Evolutionary conservation across 371 early-diverging fungal species (phyloP).

Genomic region (Rhizomucor pusillus): DNA sequence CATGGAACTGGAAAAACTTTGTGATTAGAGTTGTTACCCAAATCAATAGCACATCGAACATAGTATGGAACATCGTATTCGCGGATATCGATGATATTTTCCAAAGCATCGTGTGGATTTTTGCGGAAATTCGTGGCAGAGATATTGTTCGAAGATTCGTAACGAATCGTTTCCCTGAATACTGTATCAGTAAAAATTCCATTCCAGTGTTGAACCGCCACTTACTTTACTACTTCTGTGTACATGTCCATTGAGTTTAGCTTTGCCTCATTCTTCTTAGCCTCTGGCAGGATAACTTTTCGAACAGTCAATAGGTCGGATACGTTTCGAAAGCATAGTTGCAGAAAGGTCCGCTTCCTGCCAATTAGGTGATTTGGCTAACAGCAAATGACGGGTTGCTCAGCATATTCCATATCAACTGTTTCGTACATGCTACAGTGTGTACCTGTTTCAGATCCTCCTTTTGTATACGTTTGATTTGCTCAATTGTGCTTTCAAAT

Average conservation of each 20-base stretch:
- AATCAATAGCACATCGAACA: slow-evolving; percentile 91
- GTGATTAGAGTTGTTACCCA: slow-evolving; percentile 44
- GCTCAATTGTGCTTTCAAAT: slow-evolving; percentile 68
- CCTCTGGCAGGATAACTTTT: slow-evolving; percentile 67
- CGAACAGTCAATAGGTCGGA: slow-evolving; percentile 78
- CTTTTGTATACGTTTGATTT: slow-evolving; percentile 63
- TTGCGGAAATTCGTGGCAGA: slow-evolving; percentile 30
- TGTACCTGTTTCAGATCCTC: slow-evolving; percentile 87
- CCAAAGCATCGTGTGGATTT: slow-evolving; percentile 43
- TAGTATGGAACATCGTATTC: slow-evolving; percentile 96
- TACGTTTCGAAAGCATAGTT: slow-evolving; percentile 83
- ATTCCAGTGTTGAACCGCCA: neutral
- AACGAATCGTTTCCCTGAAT: slow-evolving; percentile 31
- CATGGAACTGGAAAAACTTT: neutral
- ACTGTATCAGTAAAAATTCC: neutral
- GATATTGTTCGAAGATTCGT: slow-evolving; percentile 17
- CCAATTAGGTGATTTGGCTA: slow-evolving; percentile 92
- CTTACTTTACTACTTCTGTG: slow-evolving; percentile 51
- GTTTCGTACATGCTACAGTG: neutral
- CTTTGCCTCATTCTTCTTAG: slow-evolving; percentile 67
- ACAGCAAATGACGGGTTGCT: slow-evolving; percentile 1
- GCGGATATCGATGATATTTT: slow-evolving; percentile 81
- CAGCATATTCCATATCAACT: neutral
- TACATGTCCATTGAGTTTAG: slow-evolving; percentile 61
- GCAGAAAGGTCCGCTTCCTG: slow-evolving; percentile 66